These are phyloP conservation scores for Antitrichia curtipendula DNA, from an alignment of 225 moss, liverwort and hornwort genomes.

Conservation along the genomic window DNA sequence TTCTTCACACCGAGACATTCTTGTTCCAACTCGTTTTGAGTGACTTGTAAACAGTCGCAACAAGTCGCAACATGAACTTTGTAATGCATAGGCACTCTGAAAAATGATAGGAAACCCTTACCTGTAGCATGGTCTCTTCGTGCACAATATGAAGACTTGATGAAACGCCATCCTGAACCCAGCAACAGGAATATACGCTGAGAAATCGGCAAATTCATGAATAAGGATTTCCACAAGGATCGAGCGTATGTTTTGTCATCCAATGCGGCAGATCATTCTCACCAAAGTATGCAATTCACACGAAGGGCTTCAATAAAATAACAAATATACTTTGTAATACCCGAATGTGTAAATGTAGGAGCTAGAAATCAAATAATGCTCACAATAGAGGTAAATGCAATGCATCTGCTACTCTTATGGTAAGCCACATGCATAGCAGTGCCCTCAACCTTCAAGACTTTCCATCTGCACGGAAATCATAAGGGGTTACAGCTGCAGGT, in stretches of 20 bases:
- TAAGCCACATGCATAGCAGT: conserved; percentile 54
- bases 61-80: not conserved
- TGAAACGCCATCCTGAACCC: conserved; percentile 42
- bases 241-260: not conserved
- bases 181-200: not conserved
- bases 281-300: not conserved
- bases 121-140: conserved; percentile 59
- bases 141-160: conserved; percentile 44
- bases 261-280: not conserved
- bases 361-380: not conserved
- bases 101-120: not conserved
- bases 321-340: not conserved
- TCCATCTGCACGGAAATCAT: conserved; percentile 39
- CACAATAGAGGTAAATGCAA: conserved; percentile 41
- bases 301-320: not conserved
- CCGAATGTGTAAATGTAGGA: not conserved
- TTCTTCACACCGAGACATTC: not conserved
- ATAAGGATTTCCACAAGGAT: not conserved
- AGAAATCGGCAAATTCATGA: not conserved
- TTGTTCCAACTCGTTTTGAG: not conserved
- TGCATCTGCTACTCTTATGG: conserved; percentile 56
- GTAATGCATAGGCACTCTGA: not conserved
- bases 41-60: not conserved
- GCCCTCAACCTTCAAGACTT: conserved; percentile 41
- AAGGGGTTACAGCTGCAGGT: not conserved